Evolutionary conservation across 1,284 basidiomycete genomes (phyloP), one percentile per base, ranked within the genome.

Genomic region (Trichosporon sp.): DNA sequence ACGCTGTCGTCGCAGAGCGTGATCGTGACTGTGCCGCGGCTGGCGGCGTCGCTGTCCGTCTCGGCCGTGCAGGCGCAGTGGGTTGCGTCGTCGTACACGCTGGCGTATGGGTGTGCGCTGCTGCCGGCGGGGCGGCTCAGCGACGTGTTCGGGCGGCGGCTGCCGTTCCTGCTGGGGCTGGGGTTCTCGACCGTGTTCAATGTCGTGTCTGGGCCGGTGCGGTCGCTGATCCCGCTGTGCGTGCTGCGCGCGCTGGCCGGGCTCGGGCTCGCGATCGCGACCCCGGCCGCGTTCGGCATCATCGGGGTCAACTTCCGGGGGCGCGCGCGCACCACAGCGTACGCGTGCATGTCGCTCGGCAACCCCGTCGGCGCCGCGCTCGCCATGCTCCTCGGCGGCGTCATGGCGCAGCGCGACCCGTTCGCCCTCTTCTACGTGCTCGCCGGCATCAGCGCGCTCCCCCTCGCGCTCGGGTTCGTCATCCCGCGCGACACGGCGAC

Each of bases 31-130:
- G 75, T 84, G 29, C 82, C 83, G 1, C 74, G 79, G 7, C 80
- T 83, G 11, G 80, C 79, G 23, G 47, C 63, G 11, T 74, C 79
- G 47, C 71, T 83, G 6, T 72, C 71, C 4, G 70, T 82, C 34
- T 67, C 71, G 27, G 68, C 75, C 12, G 69, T 78, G 18, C 70
- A 78, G 64, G 75, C 81, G 21, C 79, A 80, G 62, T 84, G 83
- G 83, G 80, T 81, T 3, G 69, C 81, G 12, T 79, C 82, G 6
- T 76, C 83, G 58, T 80, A 83, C 71, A 78, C 82, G 3, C 76
- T 84, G 6, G 75, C 81, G 23, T 78, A 77, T 38, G 83, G 79
- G 29, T 78, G 81, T 35, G 76, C 81, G 3, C 74, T 84, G 21
- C 78, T 84, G 29, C 76, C 83, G 15, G 70, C 76, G 1, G 83